These are phyloP conservation scores for Beauveria australis DNA, from an alignment of 2,329 filamentous ascomycete species.

Conservation along the genomic window DNA sequence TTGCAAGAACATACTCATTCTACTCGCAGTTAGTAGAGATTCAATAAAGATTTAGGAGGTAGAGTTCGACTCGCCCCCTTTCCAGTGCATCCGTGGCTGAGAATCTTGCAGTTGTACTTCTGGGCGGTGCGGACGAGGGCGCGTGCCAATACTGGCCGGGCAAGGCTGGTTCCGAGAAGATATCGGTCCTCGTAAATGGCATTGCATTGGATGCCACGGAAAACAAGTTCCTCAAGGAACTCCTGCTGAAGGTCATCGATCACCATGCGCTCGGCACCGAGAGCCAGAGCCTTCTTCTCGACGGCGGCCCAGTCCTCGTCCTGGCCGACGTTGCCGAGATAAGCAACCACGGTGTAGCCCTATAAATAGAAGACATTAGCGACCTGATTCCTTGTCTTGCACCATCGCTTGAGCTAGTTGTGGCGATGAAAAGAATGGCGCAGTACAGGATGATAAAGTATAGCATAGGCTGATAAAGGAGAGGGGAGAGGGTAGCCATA, in stretches of 20 bases:
- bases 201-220: conserved; percentile 56
- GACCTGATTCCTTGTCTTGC: conserved; percentile 9
- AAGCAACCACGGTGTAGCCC: conserved; percentile 19
- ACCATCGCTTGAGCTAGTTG: not conserved
- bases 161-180: conserved; percentile 45
- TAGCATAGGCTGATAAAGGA: no score
- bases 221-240: conserved; percentile 70
- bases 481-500: not conserved
- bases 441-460: not conserved
- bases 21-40: conserved; percentile 2
- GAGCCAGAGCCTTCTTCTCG: conserved; percentile 52
- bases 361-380: not conserved
- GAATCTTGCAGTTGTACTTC: conserved; percentile 27
- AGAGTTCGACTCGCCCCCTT: conserved; percentile 26
- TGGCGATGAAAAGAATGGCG: not conserved
- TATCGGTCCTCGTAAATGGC: conserved; percentile 52
- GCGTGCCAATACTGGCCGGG: conserved; percentile 53
- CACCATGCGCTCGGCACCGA: conserved; percentile 34
- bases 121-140: conserved; percentile 9
- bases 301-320: conserved; percentile 64
- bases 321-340: conserved; percentile 60
- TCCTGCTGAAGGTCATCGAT: conserved; percentile 58
- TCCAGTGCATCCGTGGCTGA: conserved; percentile 34
- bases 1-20: conserved; percentile 21
- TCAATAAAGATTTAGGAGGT: not conserved